Evolutionary conservation across 2,329 filamentous ascomycete species (phyloP).

Genomic region (Coniochaeta sp.): DNA sequence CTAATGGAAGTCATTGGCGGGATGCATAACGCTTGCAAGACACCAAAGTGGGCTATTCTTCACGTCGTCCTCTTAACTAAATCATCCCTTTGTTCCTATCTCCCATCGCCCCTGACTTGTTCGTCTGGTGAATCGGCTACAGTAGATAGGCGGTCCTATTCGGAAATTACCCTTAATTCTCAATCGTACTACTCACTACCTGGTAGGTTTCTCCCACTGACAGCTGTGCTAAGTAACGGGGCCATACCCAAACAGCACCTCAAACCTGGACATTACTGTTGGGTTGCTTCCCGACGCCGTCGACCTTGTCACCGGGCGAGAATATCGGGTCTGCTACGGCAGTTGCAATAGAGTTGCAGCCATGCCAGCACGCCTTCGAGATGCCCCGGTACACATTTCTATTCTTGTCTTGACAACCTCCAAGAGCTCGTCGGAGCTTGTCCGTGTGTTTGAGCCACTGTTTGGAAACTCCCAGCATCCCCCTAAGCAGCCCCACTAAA

Average conservation of each 20-base stretch:
- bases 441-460: not conserved
- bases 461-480: not conserved
- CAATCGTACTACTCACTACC: too few relatives aligned
- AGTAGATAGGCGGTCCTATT: too few relatives aligned
- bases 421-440: not conserved
- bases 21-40: too few relatives aligned
- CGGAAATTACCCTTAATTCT: too few relatives aligned
- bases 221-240: not conserved
- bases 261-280: not conserved
- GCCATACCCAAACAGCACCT: not conserved
- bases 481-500: not conserved
- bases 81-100: too few relatives aligned
- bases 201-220: too few relatives aligned
- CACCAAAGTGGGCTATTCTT: too few relatives aligned
- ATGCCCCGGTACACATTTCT: not conserved
- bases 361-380: not conserved
- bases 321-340: not conserved
- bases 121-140: too few relatives aligned
- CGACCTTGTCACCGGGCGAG: not conserved
- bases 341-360: not conserved
- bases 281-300: not conserved
- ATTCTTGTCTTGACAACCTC: not conserved
- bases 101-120: too few relatives aligned
- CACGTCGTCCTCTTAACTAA: too few relatives aligned
- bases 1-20: too few relatives aligned